These are phyloP conservation scores for Nitzschia palea DNA, from an alignment of 108 stramenopile genomes.

Conservation along the genomic window DNA sequence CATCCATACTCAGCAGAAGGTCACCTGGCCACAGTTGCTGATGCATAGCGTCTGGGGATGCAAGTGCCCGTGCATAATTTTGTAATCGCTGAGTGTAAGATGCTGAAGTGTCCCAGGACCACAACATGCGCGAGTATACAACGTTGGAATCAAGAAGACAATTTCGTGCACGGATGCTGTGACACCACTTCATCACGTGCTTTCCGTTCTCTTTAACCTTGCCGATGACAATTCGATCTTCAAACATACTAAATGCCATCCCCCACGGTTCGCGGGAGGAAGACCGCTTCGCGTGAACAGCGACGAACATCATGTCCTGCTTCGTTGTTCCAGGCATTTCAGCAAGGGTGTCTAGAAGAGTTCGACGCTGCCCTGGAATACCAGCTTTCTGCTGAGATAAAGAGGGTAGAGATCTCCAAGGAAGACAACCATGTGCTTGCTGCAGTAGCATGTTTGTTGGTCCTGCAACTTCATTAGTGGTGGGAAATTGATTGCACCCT, in stretches of 20 bases:
- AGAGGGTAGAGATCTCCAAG: too few relatives aligned
- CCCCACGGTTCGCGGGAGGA: conserved; percentile 10
- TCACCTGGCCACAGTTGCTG: conserved; percentile 33
- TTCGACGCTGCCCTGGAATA: neutral
- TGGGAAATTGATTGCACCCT: too few relatives aligned
- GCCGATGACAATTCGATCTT: conserved; percentile 15
- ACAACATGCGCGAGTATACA: neutral
- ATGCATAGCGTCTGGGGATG: neutral
- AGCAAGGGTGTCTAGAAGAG: neutral
- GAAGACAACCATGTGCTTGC: too few relatives aligned
- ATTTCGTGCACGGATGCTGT: neutral
- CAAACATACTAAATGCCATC: conserved; percentile 4
- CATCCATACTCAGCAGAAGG: conserved; percentile 31
- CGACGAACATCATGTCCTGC: neutral
- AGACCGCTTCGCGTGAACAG: neutral
- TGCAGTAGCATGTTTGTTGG: too few relatives aligned
- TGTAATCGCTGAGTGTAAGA: neutral
- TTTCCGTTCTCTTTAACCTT: neutral
- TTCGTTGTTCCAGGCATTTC: neutral
- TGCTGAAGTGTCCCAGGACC: neutral
- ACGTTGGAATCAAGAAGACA: neutral
- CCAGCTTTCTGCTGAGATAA: too few relatives aligned
- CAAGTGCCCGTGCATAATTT: neutral
- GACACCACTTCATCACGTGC: neutral
- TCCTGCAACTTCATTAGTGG: too few relatives aligned